A percentile compares a stretch with the other conserved stretches of the same genome.
Conservation (phyloP, 2,329 filamentous ascomycete genomes). For the Macrophomina phaseolina region DNA sequence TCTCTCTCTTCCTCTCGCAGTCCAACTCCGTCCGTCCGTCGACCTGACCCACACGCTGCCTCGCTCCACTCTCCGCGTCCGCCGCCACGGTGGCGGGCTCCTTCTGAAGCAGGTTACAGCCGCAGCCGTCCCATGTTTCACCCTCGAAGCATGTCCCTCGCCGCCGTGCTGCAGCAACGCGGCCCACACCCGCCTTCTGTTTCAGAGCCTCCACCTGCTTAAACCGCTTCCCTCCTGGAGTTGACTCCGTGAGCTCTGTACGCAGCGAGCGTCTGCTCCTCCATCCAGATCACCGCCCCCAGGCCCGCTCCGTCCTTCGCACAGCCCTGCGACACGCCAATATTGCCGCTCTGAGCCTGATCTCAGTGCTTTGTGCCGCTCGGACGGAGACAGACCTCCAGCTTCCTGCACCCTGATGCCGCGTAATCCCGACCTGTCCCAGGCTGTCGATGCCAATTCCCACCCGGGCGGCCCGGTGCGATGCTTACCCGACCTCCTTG, state of each 20-base stretch:
- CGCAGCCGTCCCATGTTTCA: constrained; percentile 7
- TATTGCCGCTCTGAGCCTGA: no score
- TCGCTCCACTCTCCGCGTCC: background rate
- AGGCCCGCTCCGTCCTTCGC: no score
- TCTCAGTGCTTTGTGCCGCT: no score
- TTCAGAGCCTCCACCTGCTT: background rate
- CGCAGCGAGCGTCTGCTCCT: no score
- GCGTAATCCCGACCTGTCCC: background rate
- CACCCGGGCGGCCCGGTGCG: constrained; percentile 12
- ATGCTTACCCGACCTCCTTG: background rate
- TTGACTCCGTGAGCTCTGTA: background rate
- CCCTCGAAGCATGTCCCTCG: constrained; percentile 2
- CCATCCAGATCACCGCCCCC: background rate
- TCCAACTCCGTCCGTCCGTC: background rate
- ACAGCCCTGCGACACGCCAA: no score
- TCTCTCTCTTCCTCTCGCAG: no score
- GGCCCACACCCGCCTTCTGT: background rate
- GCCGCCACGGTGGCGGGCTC: no score
- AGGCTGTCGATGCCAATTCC: background rate
- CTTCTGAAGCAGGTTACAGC: background rate
- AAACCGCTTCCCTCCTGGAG: background rate
- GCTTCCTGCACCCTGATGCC: background rate
- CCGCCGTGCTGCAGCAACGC: background rate
- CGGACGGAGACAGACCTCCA: no score
- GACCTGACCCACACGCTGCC: background rate